These are phyloP conservation scores for Tetradesmus obliquus DNA, from an alignment of 139 green algal species.

Conservation along the genomic window DNA sequence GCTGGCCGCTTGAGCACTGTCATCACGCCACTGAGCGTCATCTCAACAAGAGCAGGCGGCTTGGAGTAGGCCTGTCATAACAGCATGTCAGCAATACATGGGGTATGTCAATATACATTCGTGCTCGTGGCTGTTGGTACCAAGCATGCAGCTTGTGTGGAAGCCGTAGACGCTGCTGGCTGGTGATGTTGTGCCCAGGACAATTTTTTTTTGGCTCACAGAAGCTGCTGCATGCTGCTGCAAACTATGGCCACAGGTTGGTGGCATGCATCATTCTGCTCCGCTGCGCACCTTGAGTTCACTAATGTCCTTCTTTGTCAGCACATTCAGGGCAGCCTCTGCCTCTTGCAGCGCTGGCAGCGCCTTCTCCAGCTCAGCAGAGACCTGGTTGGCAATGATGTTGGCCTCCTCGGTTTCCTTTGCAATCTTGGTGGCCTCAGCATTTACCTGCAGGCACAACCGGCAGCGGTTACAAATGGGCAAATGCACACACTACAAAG, in stretches of 20 bases:
- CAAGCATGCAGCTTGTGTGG: too few relatives aligned
- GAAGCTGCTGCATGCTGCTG: too few relatives aligned
- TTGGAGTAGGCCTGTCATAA: constrained; percentile 79
- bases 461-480: neutral
- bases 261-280: neutral
- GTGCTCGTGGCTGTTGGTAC: too few relatives aligned
- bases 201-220: too few relatives aligned
- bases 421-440: constrained; percentile 85
- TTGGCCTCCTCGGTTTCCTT: constrained; percentile 87
- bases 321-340: constrained; percentile 84
- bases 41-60: constrained; percentile 85
- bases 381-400: constrained; percentile 72
- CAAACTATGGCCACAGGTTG: neutral
- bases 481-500: neutral
- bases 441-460: constrained; percentile 70
- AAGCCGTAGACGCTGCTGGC: too few relatives aligned
- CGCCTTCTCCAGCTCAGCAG: constrained; percentile 82
- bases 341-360: constrained; percentile 81
- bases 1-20: constrained; percentile 80
- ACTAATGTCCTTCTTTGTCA: constrained; percentile 90
- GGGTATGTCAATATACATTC: neutral
- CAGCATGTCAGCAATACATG: neutral
- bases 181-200: too few relatives aligned
- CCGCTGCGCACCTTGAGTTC: constrained; percentile 74
- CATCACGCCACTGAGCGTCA: constrained; percentile 75